A percentile compares a stretch with the other conserved stretches of the same genome.
Evolutionary conservation across 495 filamentous ascomycete genomes (phyloP).

Genomic region (Talaromyces thailandensis): DNA sequence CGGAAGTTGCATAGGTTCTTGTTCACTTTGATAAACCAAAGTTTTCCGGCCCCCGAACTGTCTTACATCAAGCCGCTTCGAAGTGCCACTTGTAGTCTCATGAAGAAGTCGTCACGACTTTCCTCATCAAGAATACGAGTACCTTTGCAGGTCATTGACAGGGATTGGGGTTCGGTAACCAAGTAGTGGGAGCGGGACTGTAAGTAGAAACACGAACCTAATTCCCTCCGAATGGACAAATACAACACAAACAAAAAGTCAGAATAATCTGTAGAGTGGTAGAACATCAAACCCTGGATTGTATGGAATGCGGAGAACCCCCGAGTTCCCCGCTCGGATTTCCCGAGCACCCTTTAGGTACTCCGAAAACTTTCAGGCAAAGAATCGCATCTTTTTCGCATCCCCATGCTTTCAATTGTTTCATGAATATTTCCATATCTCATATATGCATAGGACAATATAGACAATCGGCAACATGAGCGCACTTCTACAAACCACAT

Average conservation of each 20-base stretch:
- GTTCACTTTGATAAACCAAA: not conserved
- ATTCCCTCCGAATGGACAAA: not conserved
- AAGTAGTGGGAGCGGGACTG: not conserved
- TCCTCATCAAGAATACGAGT: not conserved
- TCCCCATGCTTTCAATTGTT: not conserved
- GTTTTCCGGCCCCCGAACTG: not conserved
- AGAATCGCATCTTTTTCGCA: not conserved
- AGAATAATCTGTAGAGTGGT: not conserved
- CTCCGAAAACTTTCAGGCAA: not conserved
- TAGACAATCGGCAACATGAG: slow-evolving; percentile 7
- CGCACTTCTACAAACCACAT: slow-evolving; percentile 8
- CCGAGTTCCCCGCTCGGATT: not conserved
- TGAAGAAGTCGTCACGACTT: not conserved
- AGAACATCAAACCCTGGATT: not conserved
- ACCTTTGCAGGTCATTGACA: not conserved
- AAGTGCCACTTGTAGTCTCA: not conserved
- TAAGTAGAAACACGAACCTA: not conserved
- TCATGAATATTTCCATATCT: not conserved
- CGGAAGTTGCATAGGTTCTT: not conserved
- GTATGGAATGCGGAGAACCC: not conserved
- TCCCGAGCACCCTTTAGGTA: not conserved
- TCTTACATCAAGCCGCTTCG: not conserved
- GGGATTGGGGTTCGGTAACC: not conserved
- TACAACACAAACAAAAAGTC: not conserved
- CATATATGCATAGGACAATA: not conserved